These are phyloP conservation scores for Nicotiana benthamiana DNA, from an alignment of 257 asterid genomes.

Conservation along the genomic window DNA sequence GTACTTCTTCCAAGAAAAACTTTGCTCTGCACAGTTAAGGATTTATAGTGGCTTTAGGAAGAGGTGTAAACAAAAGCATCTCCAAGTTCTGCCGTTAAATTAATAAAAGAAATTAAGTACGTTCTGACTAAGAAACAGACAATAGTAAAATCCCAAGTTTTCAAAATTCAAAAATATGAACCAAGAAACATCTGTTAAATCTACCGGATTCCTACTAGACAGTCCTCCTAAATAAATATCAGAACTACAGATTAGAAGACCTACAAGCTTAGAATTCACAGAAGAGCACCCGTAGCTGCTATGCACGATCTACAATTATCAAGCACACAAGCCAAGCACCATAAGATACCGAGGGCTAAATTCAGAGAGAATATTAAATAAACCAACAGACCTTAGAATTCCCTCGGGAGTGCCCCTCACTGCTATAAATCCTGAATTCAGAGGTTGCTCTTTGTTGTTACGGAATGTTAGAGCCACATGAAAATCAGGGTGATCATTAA, in stretches of 20 bases:
- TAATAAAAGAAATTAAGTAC: background rate
- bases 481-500: conserved; percentile 51
- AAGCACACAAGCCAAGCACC: background rate
- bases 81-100: background rate
- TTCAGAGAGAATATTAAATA: background rate
- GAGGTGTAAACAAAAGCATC: background rate
- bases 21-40: conserved; percentile 46
- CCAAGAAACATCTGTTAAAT: background rate
- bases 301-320: background rate
- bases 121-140: background rate
- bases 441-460: conserved; percentile 90
- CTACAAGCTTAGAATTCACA: background rate
- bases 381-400: conserved; percentile 52
- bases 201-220: background rate
- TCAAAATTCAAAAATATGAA: background rate
- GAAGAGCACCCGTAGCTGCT: background rate
- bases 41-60: background rate
- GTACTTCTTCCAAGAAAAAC: conserved; percentile 60
- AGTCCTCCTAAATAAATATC: background rate
- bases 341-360: background rate
- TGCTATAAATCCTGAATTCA: conserved; percentile 93
- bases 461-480: conserved; percentile 90
- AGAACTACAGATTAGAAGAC: background rate
- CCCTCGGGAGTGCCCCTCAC: conserved; percentile 80
- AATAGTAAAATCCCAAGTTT: background rate